phyloP scores from a whole-genome alignment of 306 rosid species.

The Mimosa pudica region DNA sequence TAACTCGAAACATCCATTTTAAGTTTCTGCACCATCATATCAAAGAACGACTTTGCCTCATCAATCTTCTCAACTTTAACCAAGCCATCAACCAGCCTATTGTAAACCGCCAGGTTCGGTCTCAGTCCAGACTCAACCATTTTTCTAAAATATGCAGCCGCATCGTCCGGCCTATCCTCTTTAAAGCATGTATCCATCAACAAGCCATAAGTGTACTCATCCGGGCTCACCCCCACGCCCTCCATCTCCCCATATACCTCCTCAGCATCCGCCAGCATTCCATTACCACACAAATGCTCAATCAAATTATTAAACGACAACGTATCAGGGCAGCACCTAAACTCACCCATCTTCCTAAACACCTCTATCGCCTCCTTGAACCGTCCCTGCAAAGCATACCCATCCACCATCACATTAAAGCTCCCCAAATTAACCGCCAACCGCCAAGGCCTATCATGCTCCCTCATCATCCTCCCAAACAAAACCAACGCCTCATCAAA shows the following conservation, averaged over 20 bases:
- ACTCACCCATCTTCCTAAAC: conserved; percentile 84
- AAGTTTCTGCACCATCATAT: conserved; percentile 87
- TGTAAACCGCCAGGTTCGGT: conserved; percentile 85
- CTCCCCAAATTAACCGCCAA: conserved; percentile 81
- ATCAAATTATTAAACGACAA: conserved; percentile 90
- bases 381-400: conserved; percentile 67
- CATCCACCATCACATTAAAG: conserved; percentile 88
- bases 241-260: conserved; percentile 77
- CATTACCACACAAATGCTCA: conserved; percentile 74
- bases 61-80: conserved; percentile 74
- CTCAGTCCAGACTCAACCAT: conserved; percentile 86
- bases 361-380: conserved; percentile 76
- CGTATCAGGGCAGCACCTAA: conserved; percentile 70
- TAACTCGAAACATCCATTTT: conserved; percentile 89
- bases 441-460: conserved; percentile 63
- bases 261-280: conserved; percentile 61
- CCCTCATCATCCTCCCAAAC: conserved; percentile 69
- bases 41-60: conserved; percentile 79
- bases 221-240: conserved; percentile 78
- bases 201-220: conserved; percentile 76
- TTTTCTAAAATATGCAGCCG: conserved; percentile 74
- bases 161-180: conserved; percentile 79
- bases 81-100: conserved; percentile 78
- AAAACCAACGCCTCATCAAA: conserved; percentile 70
- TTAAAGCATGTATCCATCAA: conserved; percentile 92